These are phyloP conservation scores for Verticillium longisporum DNA, from an alignment of 2,329 filamentous ascomycete genomes.

Conservation along the genomic window DNA sequence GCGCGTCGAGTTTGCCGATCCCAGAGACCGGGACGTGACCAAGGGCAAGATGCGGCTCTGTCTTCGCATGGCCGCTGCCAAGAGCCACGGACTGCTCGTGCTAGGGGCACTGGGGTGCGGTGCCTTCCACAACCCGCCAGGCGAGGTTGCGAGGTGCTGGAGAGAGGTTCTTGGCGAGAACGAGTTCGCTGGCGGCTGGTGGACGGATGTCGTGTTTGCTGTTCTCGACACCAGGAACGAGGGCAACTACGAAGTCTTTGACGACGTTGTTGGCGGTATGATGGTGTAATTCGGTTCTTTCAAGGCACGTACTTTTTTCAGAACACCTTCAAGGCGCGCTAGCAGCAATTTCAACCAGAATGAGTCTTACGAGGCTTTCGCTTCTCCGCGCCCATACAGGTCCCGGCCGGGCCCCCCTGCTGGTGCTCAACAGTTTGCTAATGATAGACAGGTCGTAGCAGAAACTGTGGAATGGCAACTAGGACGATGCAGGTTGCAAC, in stretches of 20 bases:
- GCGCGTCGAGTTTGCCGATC: constrained; percentile 30
- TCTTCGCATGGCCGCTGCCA: constrained; percentile 50
- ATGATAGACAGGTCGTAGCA: too few relatives aligned
- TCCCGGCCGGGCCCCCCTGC: too few relatives aligned
- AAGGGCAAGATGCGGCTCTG: constrained; percentile 57
- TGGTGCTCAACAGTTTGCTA: too few relatives aligned
- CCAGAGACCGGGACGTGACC: constrained; percentile 42
- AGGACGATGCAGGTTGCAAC: too few relatives aligned
- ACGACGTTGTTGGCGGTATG: constrained; percentile 30
- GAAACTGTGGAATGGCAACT: too few relatives aligned
- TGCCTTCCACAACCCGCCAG: constrained; percentile 55
- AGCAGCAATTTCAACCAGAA: too few relatives aligned
- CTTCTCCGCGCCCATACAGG: too few relatives aligned
- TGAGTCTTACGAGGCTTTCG: too few relatives aligned
- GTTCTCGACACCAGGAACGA: constrained; percentile 40
- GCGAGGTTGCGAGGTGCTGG: constrained; percentile 58
- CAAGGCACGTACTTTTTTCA: too few relatives aligned
- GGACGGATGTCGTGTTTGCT: constrained; percentile 57
- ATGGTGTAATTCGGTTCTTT: constrained; percentile 14
- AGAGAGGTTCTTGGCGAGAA: constrained; percentile 49
- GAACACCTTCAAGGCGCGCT: too few relatives aligned
- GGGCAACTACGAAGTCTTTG: constrained; percentile 45
- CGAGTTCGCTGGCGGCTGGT: constrained; percentile 60
- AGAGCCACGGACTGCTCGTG: constrained; percentile 52
- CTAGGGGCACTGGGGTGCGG: constrained; percentile 66